These are phyloP conservation scores for Tricholoma furcatifolium DNA, from an alignment of 768 basidiomycete species.

Conservation along the genomic window DNA sequence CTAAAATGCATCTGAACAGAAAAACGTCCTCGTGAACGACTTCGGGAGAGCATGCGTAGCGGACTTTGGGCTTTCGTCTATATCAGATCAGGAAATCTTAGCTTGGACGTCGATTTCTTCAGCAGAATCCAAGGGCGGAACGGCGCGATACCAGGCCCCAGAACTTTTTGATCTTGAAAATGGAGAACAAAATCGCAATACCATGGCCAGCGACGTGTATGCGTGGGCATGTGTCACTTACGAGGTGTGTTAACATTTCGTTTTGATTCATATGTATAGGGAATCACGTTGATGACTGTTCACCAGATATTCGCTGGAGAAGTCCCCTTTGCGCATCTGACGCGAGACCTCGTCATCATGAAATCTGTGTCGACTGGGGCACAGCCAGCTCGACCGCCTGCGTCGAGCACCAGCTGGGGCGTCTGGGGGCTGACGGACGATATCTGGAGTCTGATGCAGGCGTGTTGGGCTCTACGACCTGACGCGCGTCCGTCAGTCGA, in stretches of 20 bases:
- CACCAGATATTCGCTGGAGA: neutral
- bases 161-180: slow-evolving; percentile 14
- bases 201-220: slow-evolving; percentile 17
- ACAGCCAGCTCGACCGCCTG: neutral
- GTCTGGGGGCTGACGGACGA: no score
- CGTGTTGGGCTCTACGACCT: slow-evolving; percentile 1
- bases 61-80: no score
- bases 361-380: neutral
- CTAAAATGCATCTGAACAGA: no score
- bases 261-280: neutral
- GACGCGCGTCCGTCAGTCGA: no score
- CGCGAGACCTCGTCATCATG: neutral
- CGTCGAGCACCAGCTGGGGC: no score
- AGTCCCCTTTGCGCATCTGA: no score
- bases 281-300: neutral
- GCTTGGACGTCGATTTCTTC: no score
- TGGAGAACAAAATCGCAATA: neutral
- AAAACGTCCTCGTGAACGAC: slow-evolving; percentile 21
- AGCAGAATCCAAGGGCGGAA: no score
- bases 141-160: slow-evolving; percentile 19
- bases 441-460: neutral
- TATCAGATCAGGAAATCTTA: no score
- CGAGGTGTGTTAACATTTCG: slow-evolving; percentile 19
- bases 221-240: slow-evolving; percentile 17
- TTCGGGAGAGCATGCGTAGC: no score